Percentiles rank a stretch among this genome's conserved stretches.
phyloP scores from a whole-genome alignment of 75 land plant species.

The Adiantum capillusveneris region DNA sequence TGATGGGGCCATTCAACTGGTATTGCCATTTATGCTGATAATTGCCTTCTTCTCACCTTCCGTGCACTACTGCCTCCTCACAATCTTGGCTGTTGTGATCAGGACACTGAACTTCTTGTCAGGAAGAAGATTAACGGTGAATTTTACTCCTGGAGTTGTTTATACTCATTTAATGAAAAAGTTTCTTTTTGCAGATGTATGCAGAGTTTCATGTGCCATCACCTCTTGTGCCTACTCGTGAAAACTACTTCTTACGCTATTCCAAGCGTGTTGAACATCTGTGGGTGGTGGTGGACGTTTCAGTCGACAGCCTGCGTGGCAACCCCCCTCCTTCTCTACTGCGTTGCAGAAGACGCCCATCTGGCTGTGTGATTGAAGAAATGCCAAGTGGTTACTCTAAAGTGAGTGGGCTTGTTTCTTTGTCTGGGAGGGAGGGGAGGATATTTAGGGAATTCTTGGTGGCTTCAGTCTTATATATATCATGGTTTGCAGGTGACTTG shows the following conservation, averaged over 20 bases:
- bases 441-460: not conserved
- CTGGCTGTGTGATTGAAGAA: conserved; percentile 40
- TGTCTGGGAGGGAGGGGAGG: not conserved
- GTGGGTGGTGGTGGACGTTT: conserved; percentile 68
- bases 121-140: too few relatives aligned
- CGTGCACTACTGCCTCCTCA: conserved; percentile 3
- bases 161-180: too few relatives aligned
- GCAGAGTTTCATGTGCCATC: conserved; percentile 51
- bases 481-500: conserved; percentile 45
- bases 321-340: conserved; percentile 7
- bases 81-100: too few relatives aligned
- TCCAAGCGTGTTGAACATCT: conserved; percentile 40
- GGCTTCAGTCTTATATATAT: not conserved
- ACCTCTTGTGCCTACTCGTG: conserved; percentile 47
- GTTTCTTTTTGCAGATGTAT: conserved; percentile 38
- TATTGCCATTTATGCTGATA: conserved; percentile 17
- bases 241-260: conserved; percentile 37
- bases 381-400: conserved; percentile 44
- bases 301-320: conserved; percentile 35
- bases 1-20: conserved; percentile 86
- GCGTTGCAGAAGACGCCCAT: too few relatives aligned
- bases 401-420: conserved; percentile 8
- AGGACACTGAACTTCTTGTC: too few relatives aligned
- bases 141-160: too few relatives aligned
- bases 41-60: conserved; percentile 7